Evolutionary conservation across 345 rosid species (phyloP), one percentile per base, ranked within the genome.

Genomic region (Populus euphratica): DNA sequence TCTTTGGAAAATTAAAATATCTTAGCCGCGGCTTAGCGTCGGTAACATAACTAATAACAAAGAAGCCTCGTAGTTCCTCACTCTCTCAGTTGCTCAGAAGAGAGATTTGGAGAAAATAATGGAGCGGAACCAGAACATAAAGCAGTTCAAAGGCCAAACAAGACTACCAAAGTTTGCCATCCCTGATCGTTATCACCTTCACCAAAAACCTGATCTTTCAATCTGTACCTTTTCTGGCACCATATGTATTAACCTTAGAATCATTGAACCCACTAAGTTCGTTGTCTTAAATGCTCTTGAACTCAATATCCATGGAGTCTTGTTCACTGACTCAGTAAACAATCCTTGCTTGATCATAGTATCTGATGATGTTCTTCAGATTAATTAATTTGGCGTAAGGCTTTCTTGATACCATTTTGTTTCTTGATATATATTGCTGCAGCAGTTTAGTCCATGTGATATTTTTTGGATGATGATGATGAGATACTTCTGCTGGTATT

Each of bases 401-500:
- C 33, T 73, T 33, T 33, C 36, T 33, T 33, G 5, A 33, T 4
- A 18, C 16, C 39, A 12, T 72, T 61, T 73, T 13, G 69, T 23
- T 63, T 74, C n/a, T 41, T 63, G 77, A 31, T 77, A 4, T 16
- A 5, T 47, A 13, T 39, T 47, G 62, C 47, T 49, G 82, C 79
- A 36, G 86, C 25, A 56, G 74, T 77, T 59, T 68, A 8, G 29
- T 35, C 88, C 87, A 25, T 0, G 74, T 50, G 84, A 66, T 35
- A 77, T 81, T 69, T 77, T 64, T 25, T 82, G 79, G 85, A 81
- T 65, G 80, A 38, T 20, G 87, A 81, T 68, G 90, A 84, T 69
- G 84, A 83, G 87, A 81, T 81, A 54, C 72, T 88, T 75, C 79
- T 88, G 18, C 67, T 86, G 81, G 76, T 64, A 52, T 88, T 86